These are phyloP conservation scores for Naematelia encephala DNA, from an alignment of 768 basidiomycete genomes.

Conservation along the genomic window DNA sequence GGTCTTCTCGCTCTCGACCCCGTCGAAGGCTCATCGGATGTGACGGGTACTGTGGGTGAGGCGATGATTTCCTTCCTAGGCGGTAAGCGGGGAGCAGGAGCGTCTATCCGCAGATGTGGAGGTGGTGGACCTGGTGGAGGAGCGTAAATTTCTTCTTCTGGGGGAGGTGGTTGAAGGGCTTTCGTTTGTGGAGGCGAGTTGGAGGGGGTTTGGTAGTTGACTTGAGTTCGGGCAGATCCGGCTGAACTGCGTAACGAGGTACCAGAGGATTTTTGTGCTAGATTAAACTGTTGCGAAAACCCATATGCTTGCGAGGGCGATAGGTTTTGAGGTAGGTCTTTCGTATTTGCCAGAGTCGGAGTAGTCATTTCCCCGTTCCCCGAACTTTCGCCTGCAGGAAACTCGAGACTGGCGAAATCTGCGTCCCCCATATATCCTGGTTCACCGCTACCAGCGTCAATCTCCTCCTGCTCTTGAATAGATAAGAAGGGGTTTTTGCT, in stretches of 20 bases:
- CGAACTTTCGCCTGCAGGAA: background rate
- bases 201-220: background rate
- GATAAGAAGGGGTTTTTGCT: slow-evolving; percentile 47
- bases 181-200: background rate
- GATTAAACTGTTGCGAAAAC: background rate
- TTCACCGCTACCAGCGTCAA: slow-evolving; percentile 10
- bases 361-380: background rate
- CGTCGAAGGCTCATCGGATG: background rate
- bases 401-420: background rate
- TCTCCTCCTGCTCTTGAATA: slow-evolving; percentile 21
- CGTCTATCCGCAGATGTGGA: slow-evolving; percentile 12
- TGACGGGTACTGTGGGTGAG: background rate
- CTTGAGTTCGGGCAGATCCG: slow-evolving; percentile 13
- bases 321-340: background rate
- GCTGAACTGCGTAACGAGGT: slow-evolving; percentile 8
- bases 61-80: background rate
- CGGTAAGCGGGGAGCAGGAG: slow-evolving; percentile 3
- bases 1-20: background rate
- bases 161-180: background rate
- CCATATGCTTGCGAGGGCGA: background rate
- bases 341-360: background rate
- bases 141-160: slow-evolving; percentile 10
- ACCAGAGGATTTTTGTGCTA: slow-evolving; percentile 5
- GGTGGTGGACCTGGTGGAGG: slow-evolving; percentile 34
- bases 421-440: background rate